Base-by-base conservation (phyloP, 371 early-diverging fungal genomes). In the Saksenaea oblongispora region DNA sequence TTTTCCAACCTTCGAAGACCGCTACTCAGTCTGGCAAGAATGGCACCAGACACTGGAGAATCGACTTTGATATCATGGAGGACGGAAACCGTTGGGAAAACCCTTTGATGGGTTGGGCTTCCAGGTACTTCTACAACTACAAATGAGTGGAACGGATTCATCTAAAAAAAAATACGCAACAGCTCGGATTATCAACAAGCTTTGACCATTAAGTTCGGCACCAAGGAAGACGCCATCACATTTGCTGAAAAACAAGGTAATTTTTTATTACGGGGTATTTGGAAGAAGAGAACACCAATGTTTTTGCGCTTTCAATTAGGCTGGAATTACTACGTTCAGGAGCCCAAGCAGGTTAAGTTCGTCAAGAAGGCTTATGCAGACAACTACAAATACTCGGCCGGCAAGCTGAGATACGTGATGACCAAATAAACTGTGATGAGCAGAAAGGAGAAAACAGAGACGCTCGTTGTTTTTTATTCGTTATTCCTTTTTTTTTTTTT, bases 161-260 rank as follows among this genome's bases (percentile, higher is more conserved):
- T 22, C 24, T n/a, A 39, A 39, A 39, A 39, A 39, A 39, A 1
- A 31, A 31, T 31, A 31, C 31, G 7, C 39, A n/a, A 0, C 54
- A 91, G 90, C 63, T 84, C 90, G 34, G 97, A 98, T 78, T 82
- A 89, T 54, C 84, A 93, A 75, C 92, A 96, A 75, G 91, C 91
- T 9, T 75, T 96, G 59, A 71, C 80, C n/a, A 76, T 96, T 80
- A 92, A 93, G 76, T 98, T 98, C 80, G 41, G 65, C 18, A 74
- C 87, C 42, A 93, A 93, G 78, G 95, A 97, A 68, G 93, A 91
- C 37, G 98, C 98, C 17, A 88, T 97, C 62, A 73, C 75, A 35
- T 98, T 97, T 78, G 96, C 96, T 24, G 95, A 95, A 72, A 92
- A 91, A 70, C 95, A 97, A 79, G 98, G 97, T 70, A 78, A 13